Evolutionary conservation across 768 basidiomycete species (phyloP), one percentile per base, ranked within the genome.

Genomic region (Phanerochaete sordida): DNA sequence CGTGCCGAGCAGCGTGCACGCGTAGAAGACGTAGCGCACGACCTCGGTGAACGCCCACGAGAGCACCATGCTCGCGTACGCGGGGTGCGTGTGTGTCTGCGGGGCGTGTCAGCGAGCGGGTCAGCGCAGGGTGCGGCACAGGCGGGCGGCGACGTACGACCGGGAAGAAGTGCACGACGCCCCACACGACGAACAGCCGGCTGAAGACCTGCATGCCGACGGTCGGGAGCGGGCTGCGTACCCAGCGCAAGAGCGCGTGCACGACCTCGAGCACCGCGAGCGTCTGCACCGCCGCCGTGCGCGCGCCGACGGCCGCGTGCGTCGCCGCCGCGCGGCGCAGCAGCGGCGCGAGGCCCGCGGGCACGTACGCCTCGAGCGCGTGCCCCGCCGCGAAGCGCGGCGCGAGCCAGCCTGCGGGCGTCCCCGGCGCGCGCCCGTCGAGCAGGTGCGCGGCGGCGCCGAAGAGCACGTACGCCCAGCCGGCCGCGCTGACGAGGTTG

Each of bases 31-130:
- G 75, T 98, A 98, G 30, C 97, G 91, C 58, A 95, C 85, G 49
- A 95, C 84, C 74, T 99, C 97, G 16, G 94, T 92, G 53, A 87
- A 62, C 0, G 91, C 88, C 97, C 97, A 98, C 0, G 95, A 90
- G 62, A 96, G 74, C 56, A 98, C 82, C 93, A 98, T 96, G 52
- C 88, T 86, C 6, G 91, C 83, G 77, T 91, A 98, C 27, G 95
- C 70, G 3, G 97, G 91, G 68, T 84, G 87, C 3, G 77, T 69
- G 63, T 84, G 89, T 27, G 90, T 81, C 85, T 90, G 59, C 19
- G 23, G 2, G 30, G 15, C 30, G 16, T 16, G n/a, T 52, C 30
- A 58, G 35, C 19, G 60, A 64, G 58, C 26, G 67, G n/a, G n/a
- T n/a, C 68, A 13, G 23, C 27, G 39, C 21, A 53, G 15, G 44